Evolutionary conservation across 129 eudicot genomes (phyloP).

Genomic region (Flaveria trinervia): DNA sequence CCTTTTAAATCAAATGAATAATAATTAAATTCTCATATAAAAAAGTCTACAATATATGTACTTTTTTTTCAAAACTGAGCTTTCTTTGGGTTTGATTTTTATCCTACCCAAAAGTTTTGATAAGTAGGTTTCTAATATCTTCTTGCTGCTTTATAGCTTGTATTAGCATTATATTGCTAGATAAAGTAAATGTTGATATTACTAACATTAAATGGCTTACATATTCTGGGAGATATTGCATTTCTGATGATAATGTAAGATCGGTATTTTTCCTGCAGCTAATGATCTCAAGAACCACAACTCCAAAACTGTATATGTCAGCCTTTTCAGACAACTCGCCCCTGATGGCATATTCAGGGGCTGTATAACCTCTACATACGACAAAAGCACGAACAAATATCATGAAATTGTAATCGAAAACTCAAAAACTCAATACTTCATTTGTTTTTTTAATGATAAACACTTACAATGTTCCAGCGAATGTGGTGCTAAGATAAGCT

Average conservation of each 20-base stretch:
- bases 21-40: not conserved
- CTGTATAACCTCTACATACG: conserved; percentile 71
- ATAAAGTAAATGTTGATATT: not conserved
- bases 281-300: conserved; percentile 67
- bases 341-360: conserved; percentile 77
- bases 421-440: not conserved
- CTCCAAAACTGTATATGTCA: conserved; percentile 79
- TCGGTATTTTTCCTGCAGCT: conserved; percentile 69
- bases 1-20: not conserved
- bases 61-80: not conserved
- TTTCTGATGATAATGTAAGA: conserved; percentile 63
- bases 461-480: conserved; percentile 76
- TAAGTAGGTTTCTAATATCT: not conserved
- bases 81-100: conserved; percentile 1
- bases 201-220: conserved; percentile 36
- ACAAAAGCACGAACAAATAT: conserved; percentile 5
- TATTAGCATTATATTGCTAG: not conserved
- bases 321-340: conserved; percentile 81
- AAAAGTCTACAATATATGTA: not conserved
- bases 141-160: not conserved
- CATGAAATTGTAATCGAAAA: not conserved
- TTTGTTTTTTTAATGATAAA: not conserved
- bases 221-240: conserved; percentile 81
- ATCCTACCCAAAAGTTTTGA: not conserved
- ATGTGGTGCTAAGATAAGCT: conserved; percentile 70